These are phyloP conservation scores for Lachnellula willkommii DNA, from an alignment of 2,329 filamentous ascomycete genomes.

Conservation along the genomic window DNA sequence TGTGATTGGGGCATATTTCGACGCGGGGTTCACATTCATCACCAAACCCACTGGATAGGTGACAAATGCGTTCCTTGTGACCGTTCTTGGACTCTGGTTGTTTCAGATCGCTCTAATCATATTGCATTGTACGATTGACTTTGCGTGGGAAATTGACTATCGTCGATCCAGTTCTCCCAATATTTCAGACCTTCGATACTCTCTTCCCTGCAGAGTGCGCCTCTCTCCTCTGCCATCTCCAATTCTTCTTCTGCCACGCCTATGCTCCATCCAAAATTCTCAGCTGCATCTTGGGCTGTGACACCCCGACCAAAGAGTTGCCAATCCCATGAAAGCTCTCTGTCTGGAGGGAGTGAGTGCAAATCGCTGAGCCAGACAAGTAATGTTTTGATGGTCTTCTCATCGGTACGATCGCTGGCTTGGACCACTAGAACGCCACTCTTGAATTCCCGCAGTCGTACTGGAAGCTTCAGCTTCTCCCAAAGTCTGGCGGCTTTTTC, in stretches of 20 bases:
- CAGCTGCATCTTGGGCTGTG: constrained; percentile 82
- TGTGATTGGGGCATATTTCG: background rate
- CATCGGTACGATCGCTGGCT: constrained; percentile 79
- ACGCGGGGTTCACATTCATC: background rate
- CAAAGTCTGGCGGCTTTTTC: constrained; percentile 83
- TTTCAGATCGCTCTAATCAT: background rate
- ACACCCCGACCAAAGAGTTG: constrained; percentile 73
- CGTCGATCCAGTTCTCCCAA: constrained; percentile 66
- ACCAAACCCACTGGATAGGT: background rate
- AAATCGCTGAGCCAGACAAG: constrained; percentile 72
- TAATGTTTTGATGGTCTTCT: constrained; percentile 75
- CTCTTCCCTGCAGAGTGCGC: constrained; percentile 83
- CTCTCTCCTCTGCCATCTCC: constrained; percentile 93
- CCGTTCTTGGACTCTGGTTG: background rate
- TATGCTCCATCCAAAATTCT: constrained; percentile 93
- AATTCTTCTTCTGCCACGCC: constrained; percentile 93
- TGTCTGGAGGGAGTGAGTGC: constrained; percentile 58
- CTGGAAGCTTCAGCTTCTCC: constrained; percentile 80
- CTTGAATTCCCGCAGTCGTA: constrained; percentile 82
- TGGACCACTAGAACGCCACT: constrained; percentile 95
- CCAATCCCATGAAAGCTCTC: constrained; percentile 71
- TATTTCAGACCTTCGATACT: constrained; percentile 86
- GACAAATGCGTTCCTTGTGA: background rate
- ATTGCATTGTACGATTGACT: constrained; percentile 3
- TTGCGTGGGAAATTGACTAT: constrained; percentile 8